phyloP scores from a whole-genome alignment of 2,329 filamentous ascomycete genomes.

The Colletotrichum simmondsii region DNA sequence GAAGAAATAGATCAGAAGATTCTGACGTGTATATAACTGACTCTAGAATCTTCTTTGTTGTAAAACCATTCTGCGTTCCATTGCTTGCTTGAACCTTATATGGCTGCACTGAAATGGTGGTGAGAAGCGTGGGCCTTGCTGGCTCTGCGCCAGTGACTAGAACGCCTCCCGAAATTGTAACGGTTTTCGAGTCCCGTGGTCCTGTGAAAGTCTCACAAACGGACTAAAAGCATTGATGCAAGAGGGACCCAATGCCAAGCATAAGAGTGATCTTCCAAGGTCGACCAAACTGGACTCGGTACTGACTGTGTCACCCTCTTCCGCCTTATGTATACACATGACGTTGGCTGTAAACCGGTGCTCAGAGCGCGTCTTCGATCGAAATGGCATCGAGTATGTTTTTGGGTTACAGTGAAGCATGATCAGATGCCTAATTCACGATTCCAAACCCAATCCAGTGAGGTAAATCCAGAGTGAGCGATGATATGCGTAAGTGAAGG shows the following conservation, averaged over 20 bases:
- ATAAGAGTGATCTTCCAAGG: no score
- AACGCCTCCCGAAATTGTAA: neutral
- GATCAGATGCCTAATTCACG: no score
- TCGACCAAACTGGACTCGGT: no score
- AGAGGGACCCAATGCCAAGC: neutral
- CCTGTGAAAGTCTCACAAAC: neutral
- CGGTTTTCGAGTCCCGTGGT: neutral
- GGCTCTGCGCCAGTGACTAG: neutral
- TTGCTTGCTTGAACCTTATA: neutral
- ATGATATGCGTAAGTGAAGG: no score
- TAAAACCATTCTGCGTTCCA: slow-evolving; percentile 32
- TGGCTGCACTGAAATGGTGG: neutral
- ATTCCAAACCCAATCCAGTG: no score
- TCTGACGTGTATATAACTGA: slow-evolving; percentile 36
- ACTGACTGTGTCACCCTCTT: no score
- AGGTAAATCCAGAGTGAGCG: no score
- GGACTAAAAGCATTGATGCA: neutral
- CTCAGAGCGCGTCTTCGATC: no score
- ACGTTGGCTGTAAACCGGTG: no score
- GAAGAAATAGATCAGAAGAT: slow-evolving; percentile 77
- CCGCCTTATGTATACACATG: no score
- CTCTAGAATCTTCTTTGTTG: slow-evolving; percentile 33
- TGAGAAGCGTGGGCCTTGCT: neutral
- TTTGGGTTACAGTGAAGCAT: no score
- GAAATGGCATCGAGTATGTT: no score